Evolutionary conservation across 1,284 basidiomycete genomes (phyloP).

Genomic region (Rhodotorula sp.): DNA sequence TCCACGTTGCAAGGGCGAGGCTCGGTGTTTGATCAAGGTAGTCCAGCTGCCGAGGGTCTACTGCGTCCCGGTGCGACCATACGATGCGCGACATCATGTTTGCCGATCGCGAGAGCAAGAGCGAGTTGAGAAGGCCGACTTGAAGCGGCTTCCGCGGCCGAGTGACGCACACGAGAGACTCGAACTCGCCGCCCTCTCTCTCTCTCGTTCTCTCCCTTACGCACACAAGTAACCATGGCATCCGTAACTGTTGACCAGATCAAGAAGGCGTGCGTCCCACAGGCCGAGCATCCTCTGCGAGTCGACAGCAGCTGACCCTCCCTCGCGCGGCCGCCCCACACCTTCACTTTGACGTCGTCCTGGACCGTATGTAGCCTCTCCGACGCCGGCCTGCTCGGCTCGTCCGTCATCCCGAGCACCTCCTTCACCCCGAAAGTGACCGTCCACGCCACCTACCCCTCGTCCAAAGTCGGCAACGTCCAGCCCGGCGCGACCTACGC

Average conservation of each 20-base stretch:
- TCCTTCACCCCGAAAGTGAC: background rate
- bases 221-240: background rate
- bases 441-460: constrained; percentile 6
- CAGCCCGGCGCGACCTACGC: constrained; percentile 9
- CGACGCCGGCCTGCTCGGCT: constrained; percentile 9
- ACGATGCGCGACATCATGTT: too few species aligned
- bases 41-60: too few species aligned
- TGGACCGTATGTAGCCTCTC: background rate
- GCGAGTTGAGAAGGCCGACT: constrained; percentile 1
- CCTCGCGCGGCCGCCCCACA: too few species aligned
- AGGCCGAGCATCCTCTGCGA: background rate
- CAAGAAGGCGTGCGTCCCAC: constrained; percentile 1
- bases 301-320: background rate
- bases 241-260: constrained; percentile 3
- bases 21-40: too few species aligned
- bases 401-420: background rate
- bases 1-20: too few species aligned
- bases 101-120: too few species aligned
- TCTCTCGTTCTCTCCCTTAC: too few species aligned
- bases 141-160: too few species aligned
- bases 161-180: background rate
- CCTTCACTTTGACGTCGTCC: background rate
- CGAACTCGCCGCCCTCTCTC: background rate
- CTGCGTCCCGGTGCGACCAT: too few species aligned
- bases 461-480: background rate